These are phyloP conservation scores for Kondoa subrosea DNA, from an alignment of 768 basidiomycete genomes.

Conservation along the genomic window DNA sequence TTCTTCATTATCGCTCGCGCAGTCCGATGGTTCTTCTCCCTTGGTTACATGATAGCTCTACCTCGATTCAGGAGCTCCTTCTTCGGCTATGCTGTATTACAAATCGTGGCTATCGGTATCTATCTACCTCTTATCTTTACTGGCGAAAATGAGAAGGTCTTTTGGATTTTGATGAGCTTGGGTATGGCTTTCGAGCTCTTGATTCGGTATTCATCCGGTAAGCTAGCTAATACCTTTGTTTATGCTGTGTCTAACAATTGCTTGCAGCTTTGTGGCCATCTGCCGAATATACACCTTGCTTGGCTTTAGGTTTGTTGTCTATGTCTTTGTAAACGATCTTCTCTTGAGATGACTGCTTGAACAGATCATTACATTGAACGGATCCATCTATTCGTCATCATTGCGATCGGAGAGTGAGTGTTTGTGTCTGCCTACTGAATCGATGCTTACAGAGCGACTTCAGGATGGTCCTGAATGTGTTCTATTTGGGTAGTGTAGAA, in stretches of 20 bases:
- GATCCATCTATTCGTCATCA: background rate
- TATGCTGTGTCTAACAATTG: too few species aligned
- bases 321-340: too few species aligned
- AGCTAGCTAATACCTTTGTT: too few species aligned
- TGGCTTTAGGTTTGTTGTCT: too few species aligned
- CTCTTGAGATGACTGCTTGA: too few species aligned
- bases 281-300: background rate
- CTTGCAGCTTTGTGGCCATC: too few species aligned
- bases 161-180: background rate
- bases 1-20: background rate
- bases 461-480: background rate
- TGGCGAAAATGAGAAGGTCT: background rate
- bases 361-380: background rate
- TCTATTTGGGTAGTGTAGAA: background rate
- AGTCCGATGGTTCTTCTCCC: background rate
- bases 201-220: background rate
- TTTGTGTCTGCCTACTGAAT: too few species aligned
- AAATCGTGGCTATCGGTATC: background rate
- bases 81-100: background rate
- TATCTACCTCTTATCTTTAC: background rate
- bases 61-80: background rate
- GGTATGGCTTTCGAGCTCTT: background rate
- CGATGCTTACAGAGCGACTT: too few species aligned
- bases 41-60: background rate
- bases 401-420: background rate